Evolutionary conservation across 805 yeast species (phyloP), one percentile per base, ranked within the genome.

Genomic region (Barnettozyma sp.): DNA sequence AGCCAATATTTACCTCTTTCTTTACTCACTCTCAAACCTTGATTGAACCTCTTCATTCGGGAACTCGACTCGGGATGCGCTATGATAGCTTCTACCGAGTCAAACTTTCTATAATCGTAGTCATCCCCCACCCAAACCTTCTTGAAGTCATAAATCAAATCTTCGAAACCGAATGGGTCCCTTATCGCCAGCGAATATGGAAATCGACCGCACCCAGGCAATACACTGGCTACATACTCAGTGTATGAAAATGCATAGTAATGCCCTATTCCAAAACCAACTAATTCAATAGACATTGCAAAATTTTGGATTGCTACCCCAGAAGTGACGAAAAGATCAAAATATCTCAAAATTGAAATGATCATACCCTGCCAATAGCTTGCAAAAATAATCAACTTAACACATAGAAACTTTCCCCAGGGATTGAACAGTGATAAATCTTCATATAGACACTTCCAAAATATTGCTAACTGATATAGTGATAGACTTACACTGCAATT

Each of bases 351-450:
- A 1, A 75, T 51, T 5, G 76, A 74, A 30, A 83, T 60, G 2
- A 78, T 44, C 7, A 82, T 61, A 26, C 56, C 86, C 55, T 92
- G 98, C 99, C 99, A 92, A 56, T 87, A 92, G n/a, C 95, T 83
- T 17, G 96, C 97, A 67, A 92, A 92, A 33, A 92, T 88, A 36
- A 92, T 86, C 44, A 87, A 68, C 54, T 92, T 92, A 31, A 92
- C 95, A 61, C 97, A 87, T 26, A 92, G 56, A 56, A 92, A 92
- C 60, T 88, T 88, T 9, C 94, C 87, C 73, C 92, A 78, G 4
- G 97, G 97, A 36, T 84, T 73, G 62, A 80, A 88, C 2, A 80
- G 82, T 35, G 64, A 70, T 46, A 92, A 66, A 49, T 88, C 97
- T 3, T 53, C 55, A 61, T 82, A 78, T n/a, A 92, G 65, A 46